phyloP scores from a whole-genome alignment of 2,329 filamentous ascomycete species.

The Shiraia bambusicola region DNA sequence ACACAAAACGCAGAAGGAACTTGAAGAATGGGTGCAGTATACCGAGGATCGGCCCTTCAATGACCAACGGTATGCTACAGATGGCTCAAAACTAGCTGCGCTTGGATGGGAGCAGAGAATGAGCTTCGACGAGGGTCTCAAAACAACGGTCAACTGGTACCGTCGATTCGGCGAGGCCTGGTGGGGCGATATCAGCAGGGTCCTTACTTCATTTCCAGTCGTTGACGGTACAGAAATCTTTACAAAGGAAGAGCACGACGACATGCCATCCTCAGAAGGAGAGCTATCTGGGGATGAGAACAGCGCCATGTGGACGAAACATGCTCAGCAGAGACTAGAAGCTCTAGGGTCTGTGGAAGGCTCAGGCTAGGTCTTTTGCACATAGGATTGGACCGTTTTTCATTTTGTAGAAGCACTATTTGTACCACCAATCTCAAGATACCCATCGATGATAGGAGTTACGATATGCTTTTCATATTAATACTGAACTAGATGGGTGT shows the following conservation, averaged over 20 bases:
- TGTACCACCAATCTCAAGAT: too few species aligned
- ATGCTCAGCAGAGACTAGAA: slow-evolving; percentile 23
- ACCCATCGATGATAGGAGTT: too few species aligned
- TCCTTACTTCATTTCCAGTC: slow-evolving; percentile 44
- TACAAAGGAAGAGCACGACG: slow-evolving; percentile 45
- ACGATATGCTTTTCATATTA: not conserved
- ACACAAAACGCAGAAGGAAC: slow-evolving; percentile 45
- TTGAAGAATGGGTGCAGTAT: slow-evolving; percentile 69
- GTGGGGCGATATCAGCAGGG: slow-evolving; percentile 45
- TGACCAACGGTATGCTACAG: slow-evolving; percentile 44
- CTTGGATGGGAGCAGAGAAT: slow-evolving; percentile 43
- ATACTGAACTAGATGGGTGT: too few species aligned
- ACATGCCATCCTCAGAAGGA: slow-evolving; percentile 36
- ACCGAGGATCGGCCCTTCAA: slow-evolving; percentile 72
- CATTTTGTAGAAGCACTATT: too few species aligned
- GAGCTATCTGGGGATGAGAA: slow-evolving; percentile 20
- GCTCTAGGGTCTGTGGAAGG: not conserved
- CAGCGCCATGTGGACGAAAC: slow-evolving; percentile 26
- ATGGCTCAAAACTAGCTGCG: slow-evolving; percentile 41
- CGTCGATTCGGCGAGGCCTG: slow-evolving; percentile 42
- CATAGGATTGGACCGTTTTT: too few species aligned
- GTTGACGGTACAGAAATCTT: slow-evolving; percentile 44
- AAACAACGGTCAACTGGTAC: slow-evolving; percentile 45
- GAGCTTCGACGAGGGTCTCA: slow-evolving; percentile 40
- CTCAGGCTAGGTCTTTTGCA: not conserved